phyloP scores from a whole-genome alignment of 495 filamentous ascomycete species.

The Penicillium flavigenum region DNA sequence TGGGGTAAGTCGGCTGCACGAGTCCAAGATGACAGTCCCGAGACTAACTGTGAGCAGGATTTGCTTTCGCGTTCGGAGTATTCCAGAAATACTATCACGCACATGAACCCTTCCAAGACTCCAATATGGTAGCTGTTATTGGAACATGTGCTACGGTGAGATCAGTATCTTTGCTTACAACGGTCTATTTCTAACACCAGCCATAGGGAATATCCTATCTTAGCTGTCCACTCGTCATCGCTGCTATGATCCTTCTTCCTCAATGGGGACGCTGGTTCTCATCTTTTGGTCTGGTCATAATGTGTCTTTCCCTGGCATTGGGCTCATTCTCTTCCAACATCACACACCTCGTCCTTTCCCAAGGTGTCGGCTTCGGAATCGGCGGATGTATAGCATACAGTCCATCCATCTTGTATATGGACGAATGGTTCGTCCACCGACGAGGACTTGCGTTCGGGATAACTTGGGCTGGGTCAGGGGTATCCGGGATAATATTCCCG shows the following conservation, averaged over 20 bases:
- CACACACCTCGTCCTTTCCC: conserved; percentile 49
- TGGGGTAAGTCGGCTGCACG: conserved; percentile 5
- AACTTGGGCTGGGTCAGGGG: conserved; percentile 48
- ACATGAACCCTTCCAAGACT: conserved; percentile 28
- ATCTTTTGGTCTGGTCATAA: conserved; percentile 28
- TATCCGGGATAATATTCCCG: conserved; percentile 46
- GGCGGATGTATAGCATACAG: conserved; percentile 49
- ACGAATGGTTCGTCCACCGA: conserved; percentile 53
- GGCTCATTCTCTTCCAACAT: conserved; percentile 47
- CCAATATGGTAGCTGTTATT: conserved; percentile 42
- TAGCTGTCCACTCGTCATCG: conserved; percentile 17
- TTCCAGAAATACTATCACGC: conserved; percentile 34
- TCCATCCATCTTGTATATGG: conserved; percentile 48
- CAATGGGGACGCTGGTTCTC: conserved; percentile 18
- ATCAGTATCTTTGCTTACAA: neutral
- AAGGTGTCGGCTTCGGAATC: conserved; percentile 51
- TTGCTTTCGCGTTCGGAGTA: conserved; percentile 28
- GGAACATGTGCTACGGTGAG: conserved; percentile 51
- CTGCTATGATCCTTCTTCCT: conserved; percentile 26
- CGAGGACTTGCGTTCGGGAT: conserved; percentile 52
- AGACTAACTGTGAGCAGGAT: conserved; percentile 15
- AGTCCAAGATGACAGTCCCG: neutral
- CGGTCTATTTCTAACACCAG: neutral
- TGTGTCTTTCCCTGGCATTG: conserved; percentile 40
- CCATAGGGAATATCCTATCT: conserved; percentile 26